phyloP scores from a whole-genome alignment of 106 monocot species.

The Agapanthus africanus region DNA sequence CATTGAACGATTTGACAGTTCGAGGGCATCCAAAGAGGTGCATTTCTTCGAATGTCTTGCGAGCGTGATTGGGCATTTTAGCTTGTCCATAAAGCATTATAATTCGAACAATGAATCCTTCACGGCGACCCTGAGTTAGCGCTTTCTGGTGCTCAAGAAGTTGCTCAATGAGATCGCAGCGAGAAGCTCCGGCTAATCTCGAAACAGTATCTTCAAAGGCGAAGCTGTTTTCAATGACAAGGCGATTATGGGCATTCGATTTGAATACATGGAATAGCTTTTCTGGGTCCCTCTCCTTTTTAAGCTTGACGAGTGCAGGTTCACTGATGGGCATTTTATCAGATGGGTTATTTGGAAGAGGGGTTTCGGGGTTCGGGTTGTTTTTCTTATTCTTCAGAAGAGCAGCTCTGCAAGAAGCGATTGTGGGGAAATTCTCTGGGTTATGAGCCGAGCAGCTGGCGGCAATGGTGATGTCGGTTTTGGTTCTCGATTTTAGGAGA shows the following conservation, averaged over 20 bases:
- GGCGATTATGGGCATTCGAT: constrained; percentile 59
- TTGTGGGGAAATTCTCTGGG: constrained; percentile 48
- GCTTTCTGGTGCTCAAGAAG: constrained; percentile 81
- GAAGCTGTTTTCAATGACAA: constrained; percentile 81
- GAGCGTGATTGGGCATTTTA: constrained; percentile 68
- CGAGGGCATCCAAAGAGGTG: constrained; percentile 52
- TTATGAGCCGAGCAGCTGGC: constrained; percentile 16
- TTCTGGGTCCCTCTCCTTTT: constrained; percentile 72
- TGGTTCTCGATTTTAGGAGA: constrained; percentile 30
- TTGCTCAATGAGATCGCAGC: constrained; percentile 68
- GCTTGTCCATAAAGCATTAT: constrained; percentile 77
- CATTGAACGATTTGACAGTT: constrained; percentile 89
- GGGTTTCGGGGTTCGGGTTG: background rate
- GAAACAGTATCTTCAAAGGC: constrained; percentile 69
- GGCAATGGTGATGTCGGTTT: constrained; percentile 27
- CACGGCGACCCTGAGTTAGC: constrained; percentile 71
- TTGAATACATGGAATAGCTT: constrained; percentile 66
- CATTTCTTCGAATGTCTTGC: constrained; percentile 62
- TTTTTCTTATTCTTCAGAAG: constrained; percentile 15
- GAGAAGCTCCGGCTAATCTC: constrained; percentile 59
- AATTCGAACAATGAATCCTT: constrained; percentile 77
- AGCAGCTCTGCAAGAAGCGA: constrained; percentile 45
- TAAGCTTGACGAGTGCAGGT: constrained; percentile 60
- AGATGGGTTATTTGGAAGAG: background rate
- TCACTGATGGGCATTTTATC: constrained; percentile 11